Percentiles rank a stretch among this genome's conserved stretches.
phyloP scores from a whole-genome alignment of 1,284 basidiomycete species.

The Laetiporus sulphureus region DNA sequence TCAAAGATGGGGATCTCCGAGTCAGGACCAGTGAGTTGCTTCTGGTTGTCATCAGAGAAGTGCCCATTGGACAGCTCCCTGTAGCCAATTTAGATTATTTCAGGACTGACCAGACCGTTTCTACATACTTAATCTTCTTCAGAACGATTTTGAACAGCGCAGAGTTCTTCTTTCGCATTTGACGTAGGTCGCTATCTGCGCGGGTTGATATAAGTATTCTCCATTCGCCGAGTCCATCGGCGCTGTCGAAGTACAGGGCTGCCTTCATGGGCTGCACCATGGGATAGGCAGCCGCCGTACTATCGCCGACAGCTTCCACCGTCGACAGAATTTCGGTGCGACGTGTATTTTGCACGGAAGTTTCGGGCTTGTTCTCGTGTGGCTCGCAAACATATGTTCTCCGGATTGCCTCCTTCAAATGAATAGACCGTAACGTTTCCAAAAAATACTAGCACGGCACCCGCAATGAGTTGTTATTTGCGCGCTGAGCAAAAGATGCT shows the following conservation, averaged over 20 bases:
- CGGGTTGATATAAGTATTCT: conserved; percentile 39
- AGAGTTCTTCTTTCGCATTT: conserved; percentile 32
- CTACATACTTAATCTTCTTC: conserved; percentile 51
- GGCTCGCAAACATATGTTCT: background rate
- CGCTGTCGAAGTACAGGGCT: conserved; percentile 43
- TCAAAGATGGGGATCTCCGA: conserved; percentile 52
- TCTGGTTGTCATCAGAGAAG: conserved; percentile 65
- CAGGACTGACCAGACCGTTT: background rate
- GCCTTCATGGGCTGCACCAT: conserved; percentile 43
- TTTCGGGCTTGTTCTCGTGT: background rate
- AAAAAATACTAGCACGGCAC: background rate
- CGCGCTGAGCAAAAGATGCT: background rate
- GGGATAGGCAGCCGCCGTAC: conserved; percentile 29
- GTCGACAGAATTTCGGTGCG: conserved; percentile 12
- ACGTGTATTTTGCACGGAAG: conserved; percentile 13
- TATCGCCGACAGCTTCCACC: background rate
- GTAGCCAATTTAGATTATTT: background rate
- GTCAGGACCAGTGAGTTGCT: conserved; percentile 41
- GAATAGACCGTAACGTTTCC: background rate
- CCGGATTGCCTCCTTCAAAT: background rate
- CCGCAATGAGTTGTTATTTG: background rate
- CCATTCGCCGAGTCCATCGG: conserved; percentile 49
- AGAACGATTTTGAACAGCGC: conserved; percentile 40
- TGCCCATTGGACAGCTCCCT: conserved; percentile 62
- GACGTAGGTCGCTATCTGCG: conserved; percentile 37